These are phyloP conservation scores for Abrus precatorius DNA, from an alignment of 306 rosid genomes.

Conservation along the genomic window DNA sequence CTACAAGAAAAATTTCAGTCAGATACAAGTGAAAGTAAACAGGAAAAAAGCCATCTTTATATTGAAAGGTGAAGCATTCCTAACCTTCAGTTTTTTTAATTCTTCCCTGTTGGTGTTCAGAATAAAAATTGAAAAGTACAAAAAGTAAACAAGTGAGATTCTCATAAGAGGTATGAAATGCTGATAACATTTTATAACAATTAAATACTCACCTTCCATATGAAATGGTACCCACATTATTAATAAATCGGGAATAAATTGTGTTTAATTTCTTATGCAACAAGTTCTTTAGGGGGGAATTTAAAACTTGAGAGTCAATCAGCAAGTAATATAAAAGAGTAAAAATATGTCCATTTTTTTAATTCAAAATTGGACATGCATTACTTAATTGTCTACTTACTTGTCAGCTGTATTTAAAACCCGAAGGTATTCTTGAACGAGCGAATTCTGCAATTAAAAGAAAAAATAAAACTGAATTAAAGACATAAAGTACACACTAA, in stretches of 20 bases:
- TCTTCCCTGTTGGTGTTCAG: slow-evolving; percentile 66
- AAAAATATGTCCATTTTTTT: not conserved
- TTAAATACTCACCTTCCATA: not conserved
- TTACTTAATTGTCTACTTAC: slow-evolving; percentile 58
- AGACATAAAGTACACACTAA: slow-evolving; percentile 21
- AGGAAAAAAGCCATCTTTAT: not conserved
- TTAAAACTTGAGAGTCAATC: not conserved
- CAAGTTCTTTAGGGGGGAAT: not conserved
- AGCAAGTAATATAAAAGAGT: slow-evolving; percentile 1
- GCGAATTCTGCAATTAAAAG: slow-evolving; percentile 63
- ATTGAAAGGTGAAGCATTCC: slow-evolving; percentile 30
- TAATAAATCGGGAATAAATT: not conserved
- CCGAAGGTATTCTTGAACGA: slow-evolving; percentile 67
- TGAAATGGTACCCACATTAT: not conserved
- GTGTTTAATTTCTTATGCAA: not conserved
- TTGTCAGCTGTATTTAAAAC: slow-evolving; percentile 81
- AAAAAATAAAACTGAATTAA: slow-evolving; percentile 5
- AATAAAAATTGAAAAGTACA: not conserved
- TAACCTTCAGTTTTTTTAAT: slow-evolving; percentile 73
- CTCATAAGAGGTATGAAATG: slow-evolving; percentile 8
- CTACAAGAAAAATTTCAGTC: slow-evolving; percentile 45
- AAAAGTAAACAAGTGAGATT: slow-evolving; percentile 36
- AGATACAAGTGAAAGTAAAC: not conserved
- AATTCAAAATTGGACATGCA: not conserved
- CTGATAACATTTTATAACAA: slow-evolving; percentile 14